Percentiles rank a stretch among this genome's conserved stretches.
phyloP scores from a whole-genome alignment of 495 filamentous ascomycete genomes.

The Hypoxylon rickii region DNA sequence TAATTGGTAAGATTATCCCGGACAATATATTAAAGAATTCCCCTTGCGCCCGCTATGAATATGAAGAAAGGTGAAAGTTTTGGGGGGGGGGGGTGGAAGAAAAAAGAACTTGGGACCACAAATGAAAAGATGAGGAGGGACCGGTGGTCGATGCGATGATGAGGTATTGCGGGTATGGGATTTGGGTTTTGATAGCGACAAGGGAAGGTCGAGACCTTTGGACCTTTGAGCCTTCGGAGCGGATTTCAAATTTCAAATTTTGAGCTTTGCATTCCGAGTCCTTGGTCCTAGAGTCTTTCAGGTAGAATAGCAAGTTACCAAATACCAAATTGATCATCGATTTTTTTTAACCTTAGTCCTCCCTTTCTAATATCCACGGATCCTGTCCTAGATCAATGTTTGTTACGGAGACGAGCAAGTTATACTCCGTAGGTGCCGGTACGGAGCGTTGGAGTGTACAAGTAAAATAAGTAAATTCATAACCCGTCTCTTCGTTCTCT shows the following conservation, averaged over 20 bases:
- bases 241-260: constrained; percentile 6
- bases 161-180: constrained; percentile 1
- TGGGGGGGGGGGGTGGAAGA: background rate
- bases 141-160: constrained; percentile 20
- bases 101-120: constrained; percentile 21
- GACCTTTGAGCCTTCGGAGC: background rate
- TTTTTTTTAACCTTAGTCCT: too few species aligned
- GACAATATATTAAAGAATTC: background rate
- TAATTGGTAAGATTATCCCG: too few species aligned
- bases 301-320: too few species aligned
- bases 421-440: too few species aligned
- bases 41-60: background rate
- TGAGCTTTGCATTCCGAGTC: background rate
- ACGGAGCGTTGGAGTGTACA: too few species aligned
- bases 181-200: constrained; percentile 25
- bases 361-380: too few species aligned
- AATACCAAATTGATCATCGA: too few species aligned
- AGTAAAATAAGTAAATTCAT: too few species aligned
- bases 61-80: constrained; percentile 6
- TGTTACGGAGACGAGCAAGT: too few species aligned
- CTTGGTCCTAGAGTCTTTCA: background rate
- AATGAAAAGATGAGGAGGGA: background rate
- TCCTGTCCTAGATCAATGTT: too few species aligned
- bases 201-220: constrained; percentile 16
- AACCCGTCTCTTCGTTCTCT: too few species aligned